Percentiles rank a stretch among this genome's conserved stretches.
Evolutionary conservation across 2,329 filamentous ascomycete genomes (phyloP).

Genomic region (Fulvia fulva): DNA sequence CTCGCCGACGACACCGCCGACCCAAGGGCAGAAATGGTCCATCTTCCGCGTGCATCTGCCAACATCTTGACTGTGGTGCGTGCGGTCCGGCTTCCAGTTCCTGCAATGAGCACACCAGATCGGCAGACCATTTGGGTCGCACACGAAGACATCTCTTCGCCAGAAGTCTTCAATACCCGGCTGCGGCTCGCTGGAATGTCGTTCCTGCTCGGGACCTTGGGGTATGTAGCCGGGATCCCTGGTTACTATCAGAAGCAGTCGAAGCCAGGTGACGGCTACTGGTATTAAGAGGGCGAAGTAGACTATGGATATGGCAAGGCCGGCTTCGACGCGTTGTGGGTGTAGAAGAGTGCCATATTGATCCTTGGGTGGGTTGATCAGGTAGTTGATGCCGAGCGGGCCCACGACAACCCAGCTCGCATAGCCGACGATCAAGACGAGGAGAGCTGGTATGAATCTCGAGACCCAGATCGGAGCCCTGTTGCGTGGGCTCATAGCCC

Average conservation of each 20-base stretch:
- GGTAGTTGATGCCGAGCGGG: conserved; percentile 61
- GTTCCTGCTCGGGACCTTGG: conserved; percentile 44
- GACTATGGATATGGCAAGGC: conserved; percentile 65
- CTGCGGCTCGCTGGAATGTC: conserved; percentile 41
- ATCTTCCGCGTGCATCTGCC: conserved; percentile 80
- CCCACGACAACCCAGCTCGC: conserved; percentile 30
- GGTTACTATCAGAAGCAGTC: conserved; percentile 65
- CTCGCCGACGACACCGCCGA: conserved; percentile 88
- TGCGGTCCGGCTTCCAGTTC: conserved; percentile 83
- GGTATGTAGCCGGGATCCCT: conserved; percentile 71
- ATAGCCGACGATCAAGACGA: conserved; percentile 29
- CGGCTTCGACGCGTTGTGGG: conserved; percentile 51
- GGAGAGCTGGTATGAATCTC: conserved; percentile 27
- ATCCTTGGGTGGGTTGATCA: conserved; percentile 50
- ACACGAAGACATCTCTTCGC: conserved; percentile 76
- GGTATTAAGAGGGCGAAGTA: conserved; percentile 69
- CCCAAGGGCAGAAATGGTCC: conserved; percentile 95
- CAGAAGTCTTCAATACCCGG: conserved; percentile 74
- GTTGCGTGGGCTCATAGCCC: conserved; percentile 14
- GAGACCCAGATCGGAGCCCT: conserved; percentile 25
- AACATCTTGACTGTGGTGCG: conserved; percentile 81
- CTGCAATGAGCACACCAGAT: conserved; percentile 80
- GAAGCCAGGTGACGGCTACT: conserved; percentile 64
- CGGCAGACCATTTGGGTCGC: conserved; percentile 76
- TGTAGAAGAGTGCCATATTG: not conserved